A percentile compares a stretch with the other conserved stretches of the same genome.
Evolutionary conservation across 306 rosid genomes (phyloP).

Genomic region (Medicago ruthenica): DNA sequence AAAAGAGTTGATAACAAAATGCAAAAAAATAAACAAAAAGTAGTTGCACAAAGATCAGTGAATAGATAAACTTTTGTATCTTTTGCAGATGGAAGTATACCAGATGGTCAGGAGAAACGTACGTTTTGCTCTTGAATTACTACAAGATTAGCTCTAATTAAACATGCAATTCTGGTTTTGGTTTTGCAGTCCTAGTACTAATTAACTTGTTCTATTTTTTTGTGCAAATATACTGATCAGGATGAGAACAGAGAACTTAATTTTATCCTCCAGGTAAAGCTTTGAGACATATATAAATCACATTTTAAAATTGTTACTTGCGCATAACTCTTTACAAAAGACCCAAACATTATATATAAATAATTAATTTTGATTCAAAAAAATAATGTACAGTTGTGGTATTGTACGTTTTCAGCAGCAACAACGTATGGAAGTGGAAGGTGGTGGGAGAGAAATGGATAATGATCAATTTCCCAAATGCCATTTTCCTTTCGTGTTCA

Average conservation of each 20-base stretch:
- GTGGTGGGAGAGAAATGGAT: conserved; percentile 55
- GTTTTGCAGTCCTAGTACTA: conserved; percentile 1
- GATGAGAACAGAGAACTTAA: conserved; percentile 65
- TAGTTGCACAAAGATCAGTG: background rate
- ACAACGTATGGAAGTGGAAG: conserved; percentile 69
- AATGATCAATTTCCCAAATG: conserved; percentile 54
- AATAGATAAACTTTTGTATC: background rate
- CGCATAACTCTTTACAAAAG: too few relatives aligned
- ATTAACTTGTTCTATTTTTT: background rate
- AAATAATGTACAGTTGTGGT: too few relatives aligned
- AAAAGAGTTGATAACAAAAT: too few relatives aligned
- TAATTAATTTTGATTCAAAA: too few relatives aligned
- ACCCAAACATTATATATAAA: too few relatives aligned
- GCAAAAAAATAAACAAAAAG: too few relatives aligned
- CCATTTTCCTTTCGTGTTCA: conserved; percentile 80
- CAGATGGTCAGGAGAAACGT: conserved; percentile 61
- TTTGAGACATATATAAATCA: background rate
- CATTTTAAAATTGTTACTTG: too few relatives aligned
- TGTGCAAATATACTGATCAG: conserved; percentile 29
- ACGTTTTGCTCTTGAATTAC: conserved; percentile 35
- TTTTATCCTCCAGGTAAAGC: conserved; percentile 60
- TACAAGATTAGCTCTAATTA: background rate
- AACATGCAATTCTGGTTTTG: background rate
- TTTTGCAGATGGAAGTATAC: conserved; percentile 58
- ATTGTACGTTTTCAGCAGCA: conserved; percentile 36